Conservation (phyloP, 1,284 basidiomycete genomes). For the Ceratobasidium sp. region DNA sequence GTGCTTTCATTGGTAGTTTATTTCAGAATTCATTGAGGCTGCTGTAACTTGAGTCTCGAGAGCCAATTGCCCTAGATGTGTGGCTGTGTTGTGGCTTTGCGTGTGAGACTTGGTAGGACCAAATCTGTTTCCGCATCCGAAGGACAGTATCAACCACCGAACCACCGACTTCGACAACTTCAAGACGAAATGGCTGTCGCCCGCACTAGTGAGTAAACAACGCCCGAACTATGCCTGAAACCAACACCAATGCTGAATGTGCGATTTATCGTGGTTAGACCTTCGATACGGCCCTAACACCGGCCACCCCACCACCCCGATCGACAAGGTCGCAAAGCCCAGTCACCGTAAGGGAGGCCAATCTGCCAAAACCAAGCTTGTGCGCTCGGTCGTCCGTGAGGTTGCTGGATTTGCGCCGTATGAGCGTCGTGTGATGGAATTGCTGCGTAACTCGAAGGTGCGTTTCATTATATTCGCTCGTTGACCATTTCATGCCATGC, state of each 20-base stretch:
- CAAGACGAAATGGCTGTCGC: constrained; percentile 33
- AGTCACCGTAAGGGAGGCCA: constrained; percentile 93
- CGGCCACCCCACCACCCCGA: constrained; percentile 92
- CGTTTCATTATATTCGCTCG: constrained; percentile 52
- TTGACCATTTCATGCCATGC: background rate
- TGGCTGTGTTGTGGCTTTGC: constrained; percentile 37
- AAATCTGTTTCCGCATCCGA: constrained; percentile 31
- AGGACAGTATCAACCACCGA: constrained; percentile 15
- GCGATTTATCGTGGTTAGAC: constrained; percentile 66
- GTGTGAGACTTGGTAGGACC: constrained; percentile 32
- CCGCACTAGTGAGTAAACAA: constrained; percentile 33
- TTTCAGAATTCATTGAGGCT: background rate
- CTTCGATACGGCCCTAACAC: constrained; percentile 92
- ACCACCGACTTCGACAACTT: background rate
- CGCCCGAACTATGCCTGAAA: background rate
- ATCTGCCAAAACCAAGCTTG: constrained; percentile 89
- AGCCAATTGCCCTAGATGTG: background rate
- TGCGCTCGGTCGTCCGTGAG: constrained; percentile 92
- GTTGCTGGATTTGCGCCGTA: constrained; percentile 99
- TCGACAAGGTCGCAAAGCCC: constrained; percentile 84
- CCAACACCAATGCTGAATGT: background rate
- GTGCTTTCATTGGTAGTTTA: constrained; percentile 24
- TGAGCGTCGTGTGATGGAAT: constrained; percentile 98
- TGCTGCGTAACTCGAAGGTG: constrained; percentile 99
- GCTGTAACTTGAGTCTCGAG: background rate